Percentiles rank a stretch among this genome's conserved stretches.
phyloP scores from a whole-genome alignment of 148 eudicot genomes.

The Chenopodium album region DNA sequence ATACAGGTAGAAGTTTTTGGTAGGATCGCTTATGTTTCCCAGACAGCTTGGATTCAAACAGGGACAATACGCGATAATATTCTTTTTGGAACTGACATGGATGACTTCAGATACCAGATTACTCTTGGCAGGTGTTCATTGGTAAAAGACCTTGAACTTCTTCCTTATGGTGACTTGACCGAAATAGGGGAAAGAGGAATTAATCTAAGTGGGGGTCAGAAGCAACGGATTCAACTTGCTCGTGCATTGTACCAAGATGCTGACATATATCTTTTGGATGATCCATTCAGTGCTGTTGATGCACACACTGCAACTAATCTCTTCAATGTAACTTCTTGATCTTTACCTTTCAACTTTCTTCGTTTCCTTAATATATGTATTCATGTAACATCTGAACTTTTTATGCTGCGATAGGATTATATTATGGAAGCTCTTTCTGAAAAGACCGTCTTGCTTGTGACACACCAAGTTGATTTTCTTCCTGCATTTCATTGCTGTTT shows the following conservation, averaged over 20 bases:
- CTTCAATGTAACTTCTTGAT: conserved; percentile 48
- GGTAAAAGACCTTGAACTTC: conserved; percentile 77
- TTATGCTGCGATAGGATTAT: conserved; percentile 56
- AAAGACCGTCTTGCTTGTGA: conserved; percentile 86
- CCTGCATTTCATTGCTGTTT: conserved; percentile 75
- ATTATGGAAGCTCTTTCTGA: conserved; percentile 76
- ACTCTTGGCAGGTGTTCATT: conserved; percentile 74
- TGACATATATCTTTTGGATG: conserved; percentile 86
- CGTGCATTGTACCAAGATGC: conserved; percentile 88
- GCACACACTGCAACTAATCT: conserved; percentile 88
- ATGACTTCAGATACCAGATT: conserved; percentile 61
- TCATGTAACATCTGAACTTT: background rate
- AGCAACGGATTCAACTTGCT: conserved; percentile 94
- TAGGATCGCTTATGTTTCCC: conserved; percentile 76
- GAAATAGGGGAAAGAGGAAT: conserved; percentile 98
- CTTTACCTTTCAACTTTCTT: too few species aligned
- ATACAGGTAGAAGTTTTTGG: conserved; percentile 70
- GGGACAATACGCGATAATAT: conserved; percentile 82
- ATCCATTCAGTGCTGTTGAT: conserved; percentile 99
- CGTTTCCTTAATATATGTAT: background rate
- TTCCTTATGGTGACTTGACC: conserved; percentile 78
- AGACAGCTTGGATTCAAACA: conserved; percentile 94
- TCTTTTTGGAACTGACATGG: conserved; percentile 69
- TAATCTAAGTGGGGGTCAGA: conserved; percentile 96
- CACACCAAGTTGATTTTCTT: conserved; percentile 95